Percentiles rank a stretch among this genome's conserved stretches.
phyloP scores from a whole-genome alignment of 352 stramenopile genomes.

The Pythium phragmitis region DNA sequence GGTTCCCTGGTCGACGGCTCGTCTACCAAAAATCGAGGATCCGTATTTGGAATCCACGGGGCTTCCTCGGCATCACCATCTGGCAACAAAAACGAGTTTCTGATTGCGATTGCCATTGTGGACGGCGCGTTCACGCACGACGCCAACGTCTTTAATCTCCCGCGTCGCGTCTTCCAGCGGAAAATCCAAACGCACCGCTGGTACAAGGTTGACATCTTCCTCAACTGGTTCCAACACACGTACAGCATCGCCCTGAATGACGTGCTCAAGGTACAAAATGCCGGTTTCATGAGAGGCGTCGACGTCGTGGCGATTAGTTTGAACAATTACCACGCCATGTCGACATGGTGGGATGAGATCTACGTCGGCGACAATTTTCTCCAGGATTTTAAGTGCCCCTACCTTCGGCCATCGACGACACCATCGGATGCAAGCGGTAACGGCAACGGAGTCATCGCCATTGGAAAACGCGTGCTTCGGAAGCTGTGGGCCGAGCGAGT shows the following conservation, averaged over 20 bases:
- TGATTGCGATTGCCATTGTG: conserved; percentile 66
- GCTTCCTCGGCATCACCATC: background rate
- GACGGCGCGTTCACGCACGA: conserved; percentile 72
- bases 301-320: conserved; percentile 63
- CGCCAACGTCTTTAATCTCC: conserved; percentile 66
- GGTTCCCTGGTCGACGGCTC: conserved; percentile 42
- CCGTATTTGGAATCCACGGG: conserved; percentile 55
- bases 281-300: conserved; percentile 46
- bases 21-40: conserved; percentile 51
- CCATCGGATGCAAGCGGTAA: conserved; percentile 20
- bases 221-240: conserved; percentile 78
- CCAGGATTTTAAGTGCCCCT: conserved; percentile 90
- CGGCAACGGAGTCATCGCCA: conserved; percentile 34
- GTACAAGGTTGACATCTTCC: conserved; percentile 94
- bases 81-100: conserved; percentile 44
- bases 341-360: conserved; percentile 95
- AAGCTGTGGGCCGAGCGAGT: conserved; percentile 50
- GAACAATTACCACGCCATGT: conserved; percentile 80
- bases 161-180: conserved; percentile 42
- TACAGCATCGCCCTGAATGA: conserved; percentile 93
- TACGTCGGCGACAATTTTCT: conserved; percentile 92
- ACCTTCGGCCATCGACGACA: conserved; percentile 11
- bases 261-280: conserved; percentile 64
- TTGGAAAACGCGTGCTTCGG: conserved; percentile 44
- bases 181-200: conserved; percentile 75